phyloP scores from a whole-genome alignment of 2,329 filamentous ascomycete species.

The Rutstroemia sp. region DNA sequence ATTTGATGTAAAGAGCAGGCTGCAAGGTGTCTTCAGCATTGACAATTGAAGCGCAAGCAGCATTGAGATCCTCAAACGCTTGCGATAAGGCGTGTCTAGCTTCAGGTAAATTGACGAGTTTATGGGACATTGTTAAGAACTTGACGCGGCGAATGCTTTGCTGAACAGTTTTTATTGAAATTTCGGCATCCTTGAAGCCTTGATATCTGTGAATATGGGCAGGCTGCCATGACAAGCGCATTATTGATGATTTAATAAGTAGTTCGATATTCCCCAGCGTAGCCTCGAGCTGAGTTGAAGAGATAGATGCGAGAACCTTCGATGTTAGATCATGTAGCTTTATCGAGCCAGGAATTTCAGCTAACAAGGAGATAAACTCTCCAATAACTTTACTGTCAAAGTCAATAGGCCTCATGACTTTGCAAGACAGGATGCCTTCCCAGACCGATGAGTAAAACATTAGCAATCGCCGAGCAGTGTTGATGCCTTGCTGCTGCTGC shows the following conservation, averaged over 20 bases:
- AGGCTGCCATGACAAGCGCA: conserved; percentile 10
- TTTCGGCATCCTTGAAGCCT: background rate
- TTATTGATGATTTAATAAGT: conserved; percentile 15
- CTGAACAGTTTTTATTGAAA: background rate
- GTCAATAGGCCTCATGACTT: conserved; percentile 18
- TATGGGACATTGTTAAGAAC: background rate
- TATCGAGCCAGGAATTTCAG: conserved; percentile 12
- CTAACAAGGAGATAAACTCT: conserved; percentile 13
- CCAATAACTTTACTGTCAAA: conserved; percentile 13
- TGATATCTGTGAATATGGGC: background rate
- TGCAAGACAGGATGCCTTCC: conserved; percentile 20
- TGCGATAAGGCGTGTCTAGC: background rate
- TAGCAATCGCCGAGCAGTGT: conserved; percentile 6
- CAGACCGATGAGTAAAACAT: conserved; percentile 22
- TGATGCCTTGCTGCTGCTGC: background rate
- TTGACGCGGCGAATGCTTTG: background rate
- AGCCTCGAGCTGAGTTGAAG: conserved; percentile 14
- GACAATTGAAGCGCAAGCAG: background rate
- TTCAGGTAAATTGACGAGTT: background rate
- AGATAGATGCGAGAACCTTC: conserved; percentile 17
- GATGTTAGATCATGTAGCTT: conserved; percentile 14
- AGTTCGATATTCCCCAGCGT: conserved; percentile 9
- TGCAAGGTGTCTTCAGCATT: conserved; percentile 1
- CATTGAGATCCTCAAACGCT: background rate
- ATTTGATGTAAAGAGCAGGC: conserved; percentile 6